phyloP scores from a whole-genome alignment of 495 filamentous ascomycete species.

The Beverwykella pulmonaria region DNA sequence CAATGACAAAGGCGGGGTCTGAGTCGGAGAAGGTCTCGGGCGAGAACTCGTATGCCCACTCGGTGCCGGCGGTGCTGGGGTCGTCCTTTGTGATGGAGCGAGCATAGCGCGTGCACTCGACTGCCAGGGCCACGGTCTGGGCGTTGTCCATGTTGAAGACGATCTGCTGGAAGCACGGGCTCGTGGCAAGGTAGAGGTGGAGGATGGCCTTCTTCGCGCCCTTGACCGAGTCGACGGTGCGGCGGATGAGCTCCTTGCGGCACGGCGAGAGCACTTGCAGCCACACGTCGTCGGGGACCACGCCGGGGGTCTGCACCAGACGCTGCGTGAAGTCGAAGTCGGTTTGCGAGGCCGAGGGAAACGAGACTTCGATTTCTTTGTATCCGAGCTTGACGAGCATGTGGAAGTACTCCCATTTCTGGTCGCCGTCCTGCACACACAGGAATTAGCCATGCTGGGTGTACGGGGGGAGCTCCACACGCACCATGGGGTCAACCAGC shows the following conservation, averaged over 20 bases:
- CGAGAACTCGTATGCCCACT: constrained; percentile 95
- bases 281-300: constrained; percentile 90
- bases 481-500: constrained; percentile 58
- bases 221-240: constrained; percentile 86
- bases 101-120: constrained; percentile 82
- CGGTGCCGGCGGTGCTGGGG: constrained; percentile 69
- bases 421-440: constrained; percentile 71
- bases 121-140: constrained; percentile 79
- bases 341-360: constrained; percentile 89
- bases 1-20: constrained; percentile 76
- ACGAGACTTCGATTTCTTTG: constrained; percentile 97
- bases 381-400: constrained; percentile 94
- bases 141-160: constrained; percentile 87
- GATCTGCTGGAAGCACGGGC: constrained; percentile 86
- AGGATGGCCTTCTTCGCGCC: constrained; percentile 95
- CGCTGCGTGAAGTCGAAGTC: constrained; percentile 95
- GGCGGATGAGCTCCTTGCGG: constrained; percentile 85
- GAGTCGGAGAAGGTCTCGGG: constrained; percentile 97
- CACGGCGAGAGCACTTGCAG: constrained; percentile 94
- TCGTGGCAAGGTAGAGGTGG: constrained; percentile 95
- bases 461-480: neutral
- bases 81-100: constrained; percentile 95
- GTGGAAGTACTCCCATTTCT: constrained; percentile 93
- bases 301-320: constrained; percentile 82
- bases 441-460: neutral